Evolutionary conservation across 2,329 filamentous ascomycete species (phyloP), one percentile per base, ranked within the genome.

Genomic region (Aspergillus sp.): DNA sequence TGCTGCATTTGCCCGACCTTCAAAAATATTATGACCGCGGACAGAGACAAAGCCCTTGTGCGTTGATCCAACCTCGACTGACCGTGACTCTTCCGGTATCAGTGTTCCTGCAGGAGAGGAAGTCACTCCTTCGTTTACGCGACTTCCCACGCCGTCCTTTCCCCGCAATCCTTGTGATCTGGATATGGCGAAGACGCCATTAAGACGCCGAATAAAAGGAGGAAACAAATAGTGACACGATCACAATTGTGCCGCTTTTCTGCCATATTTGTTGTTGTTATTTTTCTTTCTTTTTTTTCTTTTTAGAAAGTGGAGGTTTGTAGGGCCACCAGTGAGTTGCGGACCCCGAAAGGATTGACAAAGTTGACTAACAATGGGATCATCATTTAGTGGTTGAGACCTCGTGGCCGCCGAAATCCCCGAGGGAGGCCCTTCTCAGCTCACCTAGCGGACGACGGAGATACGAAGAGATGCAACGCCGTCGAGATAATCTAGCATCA

Each of bases 381-480:
- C 3, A 17, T 31, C 31, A 48, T 54, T 45, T 57, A 76, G 69
- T 80, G 77, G 65, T 75, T 37, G 74, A 79, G 64, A 75, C 72
- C 62, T 77, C 75, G 68, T 88, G 86, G 86, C 86, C 86, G 56
- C 86, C 86, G 17, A 79, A 82, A 66, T 88, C 85, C 19, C 84
- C 86, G 15, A 80, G 82, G 65, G 83, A 87, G 61, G 86, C 85
- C 21, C 77, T 88, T 15, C 75, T 87, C 57, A 85, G 82, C 70
- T 88, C 93, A 3, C 93, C 93, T 1, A 86, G 88, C 64, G 93
- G 92, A 53, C 88, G 92, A 67, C 86, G 88, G 71, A 88, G 86
- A 71, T 86, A 91, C 68, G 84, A 88, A 71, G 85, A 87, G 59
- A 80, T 89, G 66, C 83, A 86, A 63, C 84, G 87, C 62, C 85